Conservation (phyloP, 495 filamentous ascomycete species). For the Recurvomyces mirabilis region DNA sequence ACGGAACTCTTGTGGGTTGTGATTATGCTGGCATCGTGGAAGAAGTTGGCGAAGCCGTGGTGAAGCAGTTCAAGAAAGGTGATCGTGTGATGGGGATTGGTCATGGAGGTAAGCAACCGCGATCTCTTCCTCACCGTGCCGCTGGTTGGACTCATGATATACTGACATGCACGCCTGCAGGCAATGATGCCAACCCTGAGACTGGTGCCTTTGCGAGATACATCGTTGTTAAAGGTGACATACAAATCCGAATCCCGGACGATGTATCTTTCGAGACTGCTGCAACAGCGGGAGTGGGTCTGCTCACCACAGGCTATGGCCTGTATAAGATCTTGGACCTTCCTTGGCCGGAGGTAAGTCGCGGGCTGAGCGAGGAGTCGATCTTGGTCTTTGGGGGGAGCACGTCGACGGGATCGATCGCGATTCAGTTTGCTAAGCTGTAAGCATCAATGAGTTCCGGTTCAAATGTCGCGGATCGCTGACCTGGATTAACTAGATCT, state of each 20-base stretch:
- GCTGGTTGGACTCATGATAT: too few relatives aligned
- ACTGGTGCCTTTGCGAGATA: conserved; percentile 45
- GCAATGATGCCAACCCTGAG: conserved; percentile 33
- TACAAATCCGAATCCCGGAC: conserved; percentile 42
- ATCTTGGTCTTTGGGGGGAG: conserved; percentile 21
- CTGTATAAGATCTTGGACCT: conserved; percentile 26
- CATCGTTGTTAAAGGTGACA: conserved; percentile 37
- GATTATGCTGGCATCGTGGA: conserved; percentile 45
- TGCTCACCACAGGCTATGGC: conserved; percentile 34
- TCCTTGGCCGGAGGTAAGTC: conserved; percentile 7
- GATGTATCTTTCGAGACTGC: conserved; percentile 41
- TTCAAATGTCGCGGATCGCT: not conserved
- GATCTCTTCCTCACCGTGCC: too few relatives aligned
- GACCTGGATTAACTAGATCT: conserved; percentile 4
- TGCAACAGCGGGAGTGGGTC: conserved; percentile 40
- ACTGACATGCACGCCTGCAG: too few relatives aligned
- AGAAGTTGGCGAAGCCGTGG: conserved; percentile 39
- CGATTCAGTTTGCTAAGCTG: conserved; percentile 18
- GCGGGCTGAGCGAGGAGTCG: not conserved
- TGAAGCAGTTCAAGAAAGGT: conserved; percentile 34
- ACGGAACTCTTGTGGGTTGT: conserved; percentile 21
- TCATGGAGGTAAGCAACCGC: too few relatives aligned
- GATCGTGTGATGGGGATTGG: conserved; percentile 40
- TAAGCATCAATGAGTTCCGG: not conserved
- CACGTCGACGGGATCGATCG: conserved; percentile 12